A percentile compares a stretch with the other conserved stretches of the same genome.
These are phyloP conservation scores for Waltergamsia citrina DNA, from an alignment of 2,329 filamentous ascomycete species.

Conservation along the genomic window DNA sequence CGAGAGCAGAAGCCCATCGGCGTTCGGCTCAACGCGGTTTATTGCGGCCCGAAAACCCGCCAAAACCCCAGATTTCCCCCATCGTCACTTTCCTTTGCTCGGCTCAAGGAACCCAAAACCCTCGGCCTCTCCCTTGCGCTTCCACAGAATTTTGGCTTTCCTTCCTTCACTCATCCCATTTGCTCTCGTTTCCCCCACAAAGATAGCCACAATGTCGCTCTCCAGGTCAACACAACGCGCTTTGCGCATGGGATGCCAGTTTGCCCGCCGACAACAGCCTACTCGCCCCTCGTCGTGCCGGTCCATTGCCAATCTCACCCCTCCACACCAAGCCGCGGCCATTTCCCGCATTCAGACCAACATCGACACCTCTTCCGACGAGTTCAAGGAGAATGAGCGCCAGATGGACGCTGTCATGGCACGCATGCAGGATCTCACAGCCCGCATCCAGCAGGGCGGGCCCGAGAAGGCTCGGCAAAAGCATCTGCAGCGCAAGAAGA, in stretches of 20 bases:
- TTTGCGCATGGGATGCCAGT: constrained; percentile 24
- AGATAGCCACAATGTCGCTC: constrained; percentile 29
- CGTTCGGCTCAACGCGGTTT: constrained; percentile 33
- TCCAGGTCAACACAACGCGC: constrained; percentile 35
- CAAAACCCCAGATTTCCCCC: constrained; percentile 2
- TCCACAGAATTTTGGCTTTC: not conserved
- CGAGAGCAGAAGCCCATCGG: not conserved
- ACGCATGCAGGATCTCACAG: constrained; percentile 60
- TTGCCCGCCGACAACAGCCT: constrained; percentile 21
- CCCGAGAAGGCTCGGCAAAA: constrained; percentile 76
- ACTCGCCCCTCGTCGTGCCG: constrained; percentile 18
- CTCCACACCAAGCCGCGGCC: constrained; percentile 71
- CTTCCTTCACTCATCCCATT: not conserved
- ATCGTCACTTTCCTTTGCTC: constrained; percentile 1
- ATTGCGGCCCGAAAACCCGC: constrained; percentile 20
- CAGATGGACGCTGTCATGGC: constrained; percentile 68
- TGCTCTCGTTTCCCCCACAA: not conserved
- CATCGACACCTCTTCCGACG: constrained; percentile 67
- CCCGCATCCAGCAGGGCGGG: constrained; percentile 65
- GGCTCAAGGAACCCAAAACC: constrained; percentile 5
- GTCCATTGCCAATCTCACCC: constrained; percentile 64
- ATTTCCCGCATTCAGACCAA: constrained; percentile 70
- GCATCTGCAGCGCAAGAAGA: constrained; percentile 81
- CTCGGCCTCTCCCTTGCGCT: not conserved
- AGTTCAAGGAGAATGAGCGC: constrained; percentile 71